Base-by-base conservation (phyloP, 1,284 basidiomycete species). In the Mycena sp. region DNA sequence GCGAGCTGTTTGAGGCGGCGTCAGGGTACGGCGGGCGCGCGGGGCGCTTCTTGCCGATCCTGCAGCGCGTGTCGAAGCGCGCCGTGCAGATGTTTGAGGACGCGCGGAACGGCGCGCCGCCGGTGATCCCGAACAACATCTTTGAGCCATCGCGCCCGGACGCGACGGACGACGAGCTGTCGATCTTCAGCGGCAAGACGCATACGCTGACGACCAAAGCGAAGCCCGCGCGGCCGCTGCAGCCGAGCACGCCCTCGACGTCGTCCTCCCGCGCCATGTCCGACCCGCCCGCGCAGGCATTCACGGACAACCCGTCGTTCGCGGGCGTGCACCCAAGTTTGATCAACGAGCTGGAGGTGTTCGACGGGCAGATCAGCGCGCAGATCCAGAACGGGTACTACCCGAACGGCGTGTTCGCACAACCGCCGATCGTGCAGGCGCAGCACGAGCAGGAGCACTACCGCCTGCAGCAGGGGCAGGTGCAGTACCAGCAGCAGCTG, bases 111-210 rank as follows among this genome's bases (percentile, higher is more conserved):
- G 82, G 82, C 5, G 75, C 81, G 43, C 78, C 83, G 16, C 74
- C 80, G 9, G 74, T 74, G 21, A 77, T 81, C 29, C 78, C 78
- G 9, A 81, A 81, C 64, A 86, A 89, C 72, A 87, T 90, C 29
- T 89, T 91, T 74, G 77, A 78, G 23, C 76, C 84, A 7, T 79
- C 83, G 0, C 68, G 75, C n/a, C 67, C 72, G 11, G 74, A 75
- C 26, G 80, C 81, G 23, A 74, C 75, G 54, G 81, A 84, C 53
- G 90, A 92, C 71, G 90, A 91, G 70, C 77, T 92, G 25, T 84
- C 85, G 6, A 89, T 92, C 41, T 91, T 92, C 73, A 85, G 88
- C 61, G 89, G 89, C n/a, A 84, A 85, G 66, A 89, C 85, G 11
- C 85, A 88, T 65, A 87, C 84, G 0, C 77, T 90, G 16, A 79